These are phyloP conservation scores for Lactarius sp. DNA, from an alignment of 768 basidiomycete genomes.

Conservation along the genomic window DNA sequence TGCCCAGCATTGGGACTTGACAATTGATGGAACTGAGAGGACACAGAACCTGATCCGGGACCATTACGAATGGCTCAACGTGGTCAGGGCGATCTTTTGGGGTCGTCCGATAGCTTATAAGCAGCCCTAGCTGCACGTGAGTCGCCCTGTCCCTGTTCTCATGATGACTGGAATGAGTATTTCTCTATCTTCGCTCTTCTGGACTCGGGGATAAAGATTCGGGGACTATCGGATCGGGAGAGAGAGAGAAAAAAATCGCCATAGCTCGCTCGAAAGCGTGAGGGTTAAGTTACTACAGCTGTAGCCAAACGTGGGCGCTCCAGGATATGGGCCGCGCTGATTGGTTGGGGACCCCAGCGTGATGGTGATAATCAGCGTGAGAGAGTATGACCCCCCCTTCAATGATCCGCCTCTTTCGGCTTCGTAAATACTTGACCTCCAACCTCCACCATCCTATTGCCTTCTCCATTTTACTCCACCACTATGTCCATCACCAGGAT, in stretches of 20 bases:
- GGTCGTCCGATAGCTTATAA: background rate
- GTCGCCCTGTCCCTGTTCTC: no score
- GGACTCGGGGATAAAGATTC: background rate
- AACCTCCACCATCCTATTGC: background rate
- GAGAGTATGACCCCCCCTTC: conserved; percentile 28
- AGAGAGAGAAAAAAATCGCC: no score
- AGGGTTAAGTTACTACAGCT: no score
- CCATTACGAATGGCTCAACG: background rate
- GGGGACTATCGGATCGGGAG: background rate
- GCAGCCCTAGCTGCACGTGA: background rate
- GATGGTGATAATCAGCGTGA: conserved; percentile 31
- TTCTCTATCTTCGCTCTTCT: background rate
- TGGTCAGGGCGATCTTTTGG: background rate
- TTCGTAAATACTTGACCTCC: conserved; percentile 22
- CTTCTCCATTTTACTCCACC: conserved; percentile 27
- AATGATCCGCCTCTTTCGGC: conserved; percentile 24
- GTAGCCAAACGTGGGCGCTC: background rate
- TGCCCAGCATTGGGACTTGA: background rate
- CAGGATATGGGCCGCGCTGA: background rate
- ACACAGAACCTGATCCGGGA: background rate
- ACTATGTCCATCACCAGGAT: conserved; percentile 91
- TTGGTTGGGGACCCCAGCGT: conserved; percentile 3
- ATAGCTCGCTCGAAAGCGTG: background rate
- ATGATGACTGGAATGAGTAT: no score
- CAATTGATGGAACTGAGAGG: background rate